These are phyloP conservation scores for Pestalotiopsis sp. DNA, from an alignment of 2,329 filamentous ascomycete species.

Conservation along the genomic window DNA sequence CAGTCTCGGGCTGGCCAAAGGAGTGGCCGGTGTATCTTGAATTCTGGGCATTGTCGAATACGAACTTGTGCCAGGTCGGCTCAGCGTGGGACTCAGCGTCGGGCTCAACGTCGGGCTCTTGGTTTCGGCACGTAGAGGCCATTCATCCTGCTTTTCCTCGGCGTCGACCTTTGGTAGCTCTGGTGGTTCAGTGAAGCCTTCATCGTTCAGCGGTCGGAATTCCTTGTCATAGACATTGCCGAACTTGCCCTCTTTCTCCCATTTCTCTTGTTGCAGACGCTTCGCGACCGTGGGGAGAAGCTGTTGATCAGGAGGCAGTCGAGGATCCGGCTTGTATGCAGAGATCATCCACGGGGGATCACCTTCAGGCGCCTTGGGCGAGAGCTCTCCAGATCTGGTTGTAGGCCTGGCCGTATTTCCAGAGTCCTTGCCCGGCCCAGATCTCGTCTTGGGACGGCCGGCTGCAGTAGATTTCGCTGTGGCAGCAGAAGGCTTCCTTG, in stretches of 20 bases:
- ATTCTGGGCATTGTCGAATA: slow-evolving; percentile 69
- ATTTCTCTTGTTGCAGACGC: slow-evolving; percentile 89
- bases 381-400: slow-evolving; percentile 62
- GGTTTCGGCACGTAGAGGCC: slow-evolving; percentile 57
- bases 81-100: slow-evolving; percentile 37
- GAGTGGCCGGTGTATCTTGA: slow-evolving; percentile 43
- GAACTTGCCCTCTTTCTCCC: slow-evolving; percentile 88
- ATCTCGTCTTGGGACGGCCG: slow-evolving; percentile 64
- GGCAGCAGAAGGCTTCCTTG: slow-evolving; percentile 47
- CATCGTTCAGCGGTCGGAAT: slow-evolving; percentile 79
- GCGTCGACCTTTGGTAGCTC: slow-evolving; percentile 33
- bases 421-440: slow-evolving; percentile 51
- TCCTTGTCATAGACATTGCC: slow-evolving; percentile 85
- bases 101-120: slow-evolving; percentile 52
- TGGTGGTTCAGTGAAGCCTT: slow-evolving; percentile 51
- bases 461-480: slow-evolving; percentile 17
- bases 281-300: slow-evolving; percentile 92
- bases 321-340: slow-evolving; percentile 94
- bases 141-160: slow-evolving; percentile 45
- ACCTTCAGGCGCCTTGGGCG: slow-evolving; percentile 74
- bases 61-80: slow-evolving; percentile 47
- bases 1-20: slow-evolving; percentile 47
- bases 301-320: slow-evolving; percentile 91
- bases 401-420: slow-evolving; percentile 57
- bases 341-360: slow-evolving; percentile 94